Base-by-base conservation (phyloP, 2,329 filamentous ascomycete genomes). In the Didymella lethalis region DNA sequence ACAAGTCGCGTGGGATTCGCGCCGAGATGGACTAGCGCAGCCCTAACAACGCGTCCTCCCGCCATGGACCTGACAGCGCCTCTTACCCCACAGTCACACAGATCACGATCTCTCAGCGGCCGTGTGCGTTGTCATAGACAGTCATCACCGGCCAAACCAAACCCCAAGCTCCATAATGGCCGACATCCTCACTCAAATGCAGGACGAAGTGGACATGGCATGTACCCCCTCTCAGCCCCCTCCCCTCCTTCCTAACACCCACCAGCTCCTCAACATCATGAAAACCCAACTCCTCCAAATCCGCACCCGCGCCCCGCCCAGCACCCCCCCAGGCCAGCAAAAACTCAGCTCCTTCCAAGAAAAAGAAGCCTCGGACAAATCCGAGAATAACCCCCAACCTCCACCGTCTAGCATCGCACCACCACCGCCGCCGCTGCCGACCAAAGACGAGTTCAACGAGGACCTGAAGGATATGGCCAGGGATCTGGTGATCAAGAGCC, bases 171-270 rank as follows among this genome's bases (percentile, higher is more conserved):
- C 45, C 41, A 18, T 31, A 57, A 92, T 92, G 88, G 85, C 85
- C 28, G 92, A 96, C 74, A 84, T 89, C 62, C 83, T 96, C 57
- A 94, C 92, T 1, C 91, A 95, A 76, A 83, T 95, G 57, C 92
- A 96, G 78, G 91, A 95, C 80, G 89, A 90, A 77, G 86, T 94
- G 61, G 91, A 95, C 72, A 88, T 93, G 84, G 91, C 18, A 18
- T 18, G 18, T 91, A 80, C 32, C 77, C 28, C 28, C 18, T 12
- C 7, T 36, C 23, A 20, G 25, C 28, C 38, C 23, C n/a, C 8
- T 20, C 48, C 32, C 36, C 31, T 28, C 7, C 5, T n/a, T 4
- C 18, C 48, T 56, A 40, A 60, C 32, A 23, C 4, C 4, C 5
- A 56, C 16, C 61, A 83, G 79, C 78, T 83, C 36, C 73, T 81